phyloP scores from a whole-genome alignment of 495 filamentous ascomycete genomes.

The Neurospora intermedia region DNA sequence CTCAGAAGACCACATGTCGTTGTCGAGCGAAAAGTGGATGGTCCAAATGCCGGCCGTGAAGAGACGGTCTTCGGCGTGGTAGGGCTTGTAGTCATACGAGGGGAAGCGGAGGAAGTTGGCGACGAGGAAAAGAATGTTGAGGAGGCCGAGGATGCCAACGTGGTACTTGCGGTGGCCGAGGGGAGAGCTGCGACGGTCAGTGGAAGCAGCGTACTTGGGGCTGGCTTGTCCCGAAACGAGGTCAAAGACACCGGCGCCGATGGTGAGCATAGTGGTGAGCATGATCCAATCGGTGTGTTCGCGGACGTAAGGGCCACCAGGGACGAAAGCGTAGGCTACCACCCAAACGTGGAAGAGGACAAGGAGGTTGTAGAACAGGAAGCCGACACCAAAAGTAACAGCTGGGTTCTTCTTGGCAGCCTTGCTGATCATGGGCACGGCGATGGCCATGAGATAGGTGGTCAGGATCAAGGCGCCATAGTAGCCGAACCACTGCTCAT shows the following conservation, averaged over 20 bases:
- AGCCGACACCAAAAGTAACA: constrained; percentile 73
- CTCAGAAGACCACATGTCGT: constrained; percentile 98
- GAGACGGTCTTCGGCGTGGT: constrained; percentile 76
- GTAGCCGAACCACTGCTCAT: constrained; percentile 80
- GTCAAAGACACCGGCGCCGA: constrained; percentile 80
- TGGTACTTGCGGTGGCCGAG: constrained; percentile 41
- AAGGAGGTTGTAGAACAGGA: constrained; percentile 81
- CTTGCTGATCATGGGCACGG: constrained; percentile 62
- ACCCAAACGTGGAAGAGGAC: constrained; percentile 96
- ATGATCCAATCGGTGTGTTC: constrained; percentile 96
- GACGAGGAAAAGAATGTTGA: constrained; percentile 71
- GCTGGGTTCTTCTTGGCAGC: constrained; percentile 67
- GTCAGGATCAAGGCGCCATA: constrained; percentile 70
- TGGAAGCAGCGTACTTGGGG: constrained; percentile 3
- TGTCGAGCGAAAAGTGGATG: constrained; percentile 95
- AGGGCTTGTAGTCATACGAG: constrained; percentile 78
- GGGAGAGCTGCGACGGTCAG: constrained; percentile 10
- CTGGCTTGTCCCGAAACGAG: constrained; percentile 36
- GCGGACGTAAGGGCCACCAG: constrained; percentile 82
- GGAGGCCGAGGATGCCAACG: constrained; percentile 36
- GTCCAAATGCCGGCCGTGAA: constrained; percentile 97
- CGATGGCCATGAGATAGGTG: constrained; percentile 71
- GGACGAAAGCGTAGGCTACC: constrained; percentile 98
- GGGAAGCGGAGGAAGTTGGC: constrained; percentile 92
- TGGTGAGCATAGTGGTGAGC: constrained; percentile 69